These are phyloP conservation scores for Salicornia ramosissima DNA, from an alignment of 148 eudicot species.

Conservation along the genomic window DNA sequence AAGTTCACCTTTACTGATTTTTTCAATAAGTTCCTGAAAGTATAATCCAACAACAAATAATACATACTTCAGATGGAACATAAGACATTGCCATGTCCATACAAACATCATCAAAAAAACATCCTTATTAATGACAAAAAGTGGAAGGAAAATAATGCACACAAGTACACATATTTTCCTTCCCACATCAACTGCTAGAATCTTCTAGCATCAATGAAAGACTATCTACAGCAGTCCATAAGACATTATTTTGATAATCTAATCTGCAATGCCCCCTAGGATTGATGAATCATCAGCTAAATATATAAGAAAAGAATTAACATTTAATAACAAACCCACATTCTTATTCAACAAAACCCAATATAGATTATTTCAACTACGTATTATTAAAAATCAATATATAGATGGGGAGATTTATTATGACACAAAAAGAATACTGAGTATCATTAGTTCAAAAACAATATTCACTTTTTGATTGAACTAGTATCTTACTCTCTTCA, in stretches of 20 bases:
- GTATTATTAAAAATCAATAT: no score
- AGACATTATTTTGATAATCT: no score
- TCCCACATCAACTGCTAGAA: not conserved
- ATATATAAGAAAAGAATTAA: no score
- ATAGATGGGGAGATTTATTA: no score
- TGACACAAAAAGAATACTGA: no score
- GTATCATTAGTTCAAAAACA: not conserved
- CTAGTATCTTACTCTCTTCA: not conserved
- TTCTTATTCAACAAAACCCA: no score
- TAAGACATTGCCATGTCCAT: no score
- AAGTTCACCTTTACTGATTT: conserved; percentile 74
- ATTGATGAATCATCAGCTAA: not conserved
- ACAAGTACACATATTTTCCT: not conserved
- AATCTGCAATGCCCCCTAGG: not conserved
- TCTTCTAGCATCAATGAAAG: not conserved
- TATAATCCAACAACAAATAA: not conserved
- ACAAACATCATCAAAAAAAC: not conserved
- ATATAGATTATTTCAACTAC: no score
- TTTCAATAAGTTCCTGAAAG: conserved; percentile 89
- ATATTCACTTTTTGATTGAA: not conserved
- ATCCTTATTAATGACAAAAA: not conserved
- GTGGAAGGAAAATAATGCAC: not conserved
- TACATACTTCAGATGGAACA: not conserved
- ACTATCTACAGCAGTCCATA: no score
- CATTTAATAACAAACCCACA: no score